Evolutionary conservation across 495 filamentous ascomycete species (phyloP), one percentile per base, ranked within the genome.

Genomic region (Aspergillus incahuasiensis): DNA sequence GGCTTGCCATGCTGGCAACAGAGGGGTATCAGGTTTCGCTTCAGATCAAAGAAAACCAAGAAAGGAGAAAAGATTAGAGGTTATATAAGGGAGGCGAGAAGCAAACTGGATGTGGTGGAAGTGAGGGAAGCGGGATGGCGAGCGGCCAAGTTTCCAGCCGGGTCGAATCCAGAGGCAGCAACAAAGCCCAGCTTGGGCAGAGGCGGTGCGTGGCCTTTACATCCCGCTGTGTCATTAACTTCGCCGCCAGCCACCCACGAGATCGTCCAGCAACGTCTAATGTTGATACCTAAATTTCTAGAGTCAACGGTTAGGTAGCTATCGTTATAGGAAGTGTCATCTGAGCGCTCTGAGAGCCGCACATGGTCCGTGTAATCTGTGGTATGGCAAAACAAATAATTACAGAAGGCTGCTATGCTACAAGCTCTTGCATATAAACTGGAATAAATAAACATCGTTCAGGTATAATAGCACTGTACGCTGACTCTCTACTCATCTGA

Each of bases 401-500:
- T 74, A 75, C 69, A 73, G 49, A 52, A 57, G 74, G 69, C 70
- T 70, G 71, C 66, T 65, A 68, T 68, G 65, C 62, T 65, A 68
- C 65, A 65, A 60, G 56, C 57, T 54, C 53, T 51, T 49, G 48
- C 24, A 21, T 25, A 45, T 63, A 61, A 50, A 58, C 13, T 4
- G 13, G 13, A 38, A 38, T 65, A 57, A 52, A 35, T 34, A 32
- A 25, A 32, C 15, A 44, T 56, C 54, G 43, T 49, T 24, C 40
- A 48, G 54, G 47, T 56, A 50, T 56, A 50, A 50, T 35, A 28
- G 28, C 40, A 28, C 6, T 38, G 32, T 55, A 45, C 32, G 24
- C 38, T 24, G 40, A n/a, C 35, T 59, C 38, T 68, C 62, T 89
- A 98, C 80, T 97, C 94, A 73, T 98, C 94, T 62, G 86, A 80